Evolutionary conservation across 169 alveolate genomes (phyloP), one percentile per base, ranked within the genome.

Genomic region (Babesia bovis): DNA sequence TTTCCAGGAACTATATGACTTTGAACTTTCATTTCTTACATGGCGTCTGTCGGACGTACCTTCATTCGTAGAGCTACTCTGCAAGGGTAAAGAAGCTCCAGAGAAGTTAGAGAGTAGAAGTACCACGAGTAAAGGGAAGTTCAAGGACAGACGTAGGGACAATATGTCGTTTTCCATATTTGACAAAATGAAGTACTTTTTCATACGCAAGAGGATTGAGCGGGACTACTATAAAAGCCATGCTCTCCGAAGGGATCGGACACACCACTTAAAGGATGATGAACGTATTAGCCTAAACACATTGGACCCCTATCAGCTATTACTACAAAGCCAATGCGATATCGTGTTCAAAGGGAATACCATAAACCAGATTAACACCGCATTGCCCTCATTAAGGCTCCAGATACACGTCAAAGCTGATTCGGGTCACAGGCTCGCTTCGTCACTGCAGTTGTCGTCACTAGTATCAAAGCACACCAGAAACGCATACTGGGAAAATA

Each of bases 1-100:
- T 44, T 87, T 87, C 73, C 92, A 87, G 66, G 92, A 87, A 50
- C 73, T 87, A 17, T 87, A 87, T 67, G 92, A 87, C 70, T 87
- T 87, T 63, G 92, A 87, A 52, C 56, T 87, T 36, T 77, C 87
- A 49, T 76, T 87, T 66, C 68, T 87, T 35, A 72, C 74, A 40
- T 87, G 90, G 87, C 49, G 85, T 17, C 70, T 83, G 25, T 38
- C 52, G 50, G 87, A 79, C 51, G 49, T 78, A 30, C 74, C 74
- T 4, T 87, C 92, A n/a, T 78, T 70, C 19, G 32, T 41, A 25
- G 67, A 57, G 28, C 78, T 79, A 40, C 60, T 67, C 38, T 33
- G 59, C 65, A 56, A 55, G 52, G 41, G 61, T 17, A 63, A 44
- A 44, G 73, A 63, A 60, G 60, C 73, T 4, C 3, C 52, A 15